These are phyloP conservation scores for Lumnitzera racemosa DNA, from an alignment of 345 rosid genomes.

Conservation along the genomic window DNA sequence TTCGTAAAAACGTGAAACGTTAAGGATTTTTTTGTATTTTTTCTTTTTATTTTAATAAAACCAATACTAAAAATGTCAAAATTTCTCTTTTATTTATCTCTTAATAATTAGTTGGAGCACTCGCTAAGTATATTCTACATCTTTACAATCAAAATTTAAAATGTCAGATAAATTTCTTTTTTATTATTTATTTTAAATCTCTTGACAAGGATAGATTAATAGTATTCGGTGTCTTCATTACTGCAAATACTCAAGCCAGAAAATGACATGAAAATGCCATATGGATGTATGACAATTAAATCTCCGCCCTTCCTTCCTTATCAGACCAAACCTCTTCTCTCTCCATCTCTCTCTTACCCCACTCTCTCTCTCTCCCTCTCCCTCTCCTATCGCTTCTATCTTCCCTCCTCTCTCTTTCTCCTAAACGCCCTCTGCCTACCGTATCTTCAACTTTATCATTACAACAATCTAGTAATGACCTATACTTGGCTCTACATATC, in stretches of 20 bases:
- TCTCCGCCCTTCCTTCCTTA: conserved; percentile 99
- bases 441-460: neutral
- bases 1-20: too few species aligned
- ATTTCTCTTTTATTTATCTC: too few species aligned
- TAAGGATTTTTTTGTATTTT: too few species aligned
- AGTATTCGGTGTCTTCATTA: too few species aligned
- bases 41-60: too few species aligned
- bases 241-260: conserved; percentile 16
- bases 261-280: conserved; percentile 49
- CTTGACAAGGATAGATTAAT: too few species aligned
- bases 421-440: conserved; percentile 11
- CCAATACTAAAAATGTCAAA: too few species aligned
- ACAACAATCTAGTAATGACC: neutral
- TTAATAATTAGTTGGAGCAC: too few species aligned
- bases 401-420: conserved; percentile 11
- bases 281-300: conserved; percentile 45
- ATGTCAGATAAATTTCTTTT: too few species aligned
- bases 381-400: conserved; percentile 10
- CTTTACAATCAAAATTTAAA: too few species aligned
- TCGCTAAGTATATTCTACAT: too few species aligned
- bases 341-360: conserved; percentile 3
- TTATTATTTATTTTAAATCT: too few species aligned
- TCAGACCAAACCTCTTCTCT: conserved; percentile 38
- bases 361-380: conserved; percentile 10
- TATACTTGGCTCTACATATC: neutral